Evolutionary conservation across 2,329 filamentous ascomycete genomes (phyloP).

Genomic region (Arthroderma sp.): DNA sequence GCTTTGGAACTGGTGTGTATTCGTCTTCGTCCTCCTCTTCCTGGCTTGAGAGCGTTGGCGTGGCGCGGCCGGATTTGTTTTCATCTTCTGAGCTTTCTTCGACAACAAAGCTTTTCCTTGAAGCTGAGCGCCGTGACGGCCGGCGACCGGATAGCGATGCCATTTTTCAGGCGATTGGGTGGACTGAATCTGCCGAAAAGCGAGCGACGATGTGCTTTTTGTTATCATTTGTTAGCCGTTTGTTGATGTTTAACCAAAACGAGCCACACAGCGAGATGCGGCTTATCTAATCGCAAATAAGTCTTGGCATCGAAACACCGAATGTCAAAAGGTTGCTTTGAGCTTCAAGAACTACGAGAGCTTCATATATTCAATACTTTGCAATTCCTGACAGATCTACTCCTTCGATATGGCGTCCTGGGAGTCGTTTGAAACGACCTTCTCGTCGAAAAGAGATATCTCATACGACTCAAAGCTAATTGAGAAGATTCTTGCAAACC

Average conservation of each 20-base stretch:
- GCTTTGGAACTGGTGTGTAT: slow-evolving; percentile 60
- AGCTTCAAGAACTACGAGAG: neutral
- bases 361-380: too few species aligned
- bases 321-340: neutral
- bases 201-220: neutral
- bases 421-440: slow-evolving; percentile 55
- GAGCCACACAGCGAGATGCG: neutral
- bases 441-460: slow-evolving; percentile 46
- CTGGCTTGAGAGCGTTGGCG: slow-evolving; percentile 27
- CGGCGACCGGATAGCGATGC: slow-evolving; percentile 34
- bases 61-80: slow-evolving; percentile 34
- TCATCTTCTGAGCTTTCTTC: slow-evolving; percentile 70
- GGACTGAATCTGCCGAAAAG: neutral
- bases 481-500: slow-evolving; percentile 52
- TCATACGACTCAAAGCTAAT: slow-evolving; percentile 49
- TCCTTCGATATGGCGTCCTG: slow-evolving; percentile 32
- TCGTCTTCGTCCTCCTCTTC: slow-evolving; percentile 59
- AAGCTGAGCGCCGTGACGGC: slow-evolving; percentile 46
- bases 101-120: slow-evolving; percentile 59
- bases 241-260: slow-evolving; percentile 13
- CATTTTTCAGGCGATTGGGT: slow-evolving; percentile 16
- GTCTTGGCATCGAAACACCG: slow-evolving; percentile 5
- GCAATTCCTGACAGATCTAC: neutral
- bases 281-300: slow-evolving; percentile 4
- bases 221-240: slow-evolving; percentile 7